Evolutionary conservation across 164 flowering plant species (phyloP).

Genomic region (Magnolia officinalis): DNA sequence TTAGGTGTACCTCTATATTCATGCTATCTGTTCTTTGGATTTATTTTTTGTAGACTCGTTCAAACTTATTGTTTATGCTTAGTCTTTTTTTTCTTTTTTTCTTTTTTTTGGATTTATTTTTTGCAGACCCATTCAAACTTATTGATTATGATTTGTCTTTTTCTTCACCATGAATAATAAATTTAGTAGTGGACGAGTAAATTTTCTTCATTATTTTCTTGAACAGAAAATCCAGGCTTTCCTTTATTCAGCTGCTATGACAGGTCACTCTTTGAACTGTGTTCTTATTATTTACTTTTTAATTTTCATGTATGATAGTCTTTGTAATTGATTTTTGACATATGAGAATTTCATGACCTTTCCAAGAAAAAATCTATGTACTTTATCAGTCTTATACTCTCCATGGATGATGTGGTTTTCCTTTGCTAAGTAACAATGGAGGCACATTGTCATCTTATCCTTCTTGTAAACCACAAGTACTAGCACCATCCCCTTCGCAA

Average conservation of each 20-base stretch:
- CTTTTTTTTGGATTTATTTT: no score
- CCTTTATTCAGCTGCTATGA: slow-evolving; percentile 48
- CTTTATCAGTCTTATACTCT: no score
- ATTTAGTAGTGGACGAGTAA: not conserved
- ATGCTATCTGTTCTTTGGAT: not conserved
- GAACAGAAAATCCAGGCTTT: slow-evolving; percentile 58
- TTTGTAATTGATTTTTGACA: no score
- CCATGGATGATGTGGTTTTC: no score
- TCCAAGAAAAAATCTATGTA: no score
- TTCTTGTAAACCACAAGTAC: no score
- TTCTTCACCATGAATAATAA: not conserved
- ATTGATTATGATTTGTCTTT: not conserved
- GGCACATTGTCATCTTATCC: no score
- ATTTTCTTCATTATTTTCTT: slow-evolving; percentile 6
- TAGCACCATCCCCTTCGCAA: no score
- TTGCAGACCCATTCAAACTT: no score
- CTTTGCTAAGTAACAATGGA: no score
- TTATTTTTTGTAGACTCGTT: no score
- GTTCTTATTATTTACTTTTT: not conserved
- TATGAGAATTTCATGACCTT: no score
- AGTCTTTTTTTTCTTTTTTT: not conserved
- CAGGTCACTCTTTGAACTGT: slow-evolving; percentile 35
- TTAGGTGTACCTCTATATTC: not conserved
- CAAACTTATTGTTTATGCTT: not conserved
- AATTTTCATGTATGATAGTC: not conserved